phyloP scores from a whole-genome alignment of 768 basidiomycete genomes.

The Pluteus cervinus region DNA sequence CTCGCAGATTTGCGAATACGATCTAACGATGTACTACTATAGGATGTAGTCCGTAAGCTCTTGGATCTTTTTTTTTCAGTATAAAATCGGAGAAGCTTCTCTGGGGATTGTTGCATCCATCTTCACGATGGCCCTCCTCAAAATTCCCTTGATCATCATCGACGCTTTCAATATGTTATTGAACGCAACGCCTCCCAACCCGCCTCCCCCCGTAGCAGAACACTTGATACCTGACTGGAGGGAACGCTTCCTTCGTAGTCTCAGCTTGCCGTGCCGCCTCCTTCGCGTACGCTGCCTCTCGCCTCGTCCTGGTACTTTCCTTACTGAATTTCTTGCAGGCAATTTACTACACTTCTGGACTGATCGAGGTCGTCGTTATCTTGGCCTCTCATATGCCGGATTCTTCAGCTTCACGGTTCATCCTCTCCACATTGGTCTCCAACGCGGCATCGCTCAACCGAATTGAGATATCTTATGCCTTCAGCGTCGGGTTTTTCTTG shows the following conservation, averaged over 20 bases:
- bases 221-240: constrained; percentile 27
- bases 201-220: constrained; percentile 13
- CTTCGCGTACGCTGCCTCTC: constrained; percentile 20
- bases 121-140: constrained; percentile 24
- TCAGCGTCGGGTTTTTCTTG: constrained; percentile 10
- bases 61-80: too few relatives aligned
- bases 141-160: constrained; percentile 27
- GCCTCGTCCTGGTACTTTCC: background rate
- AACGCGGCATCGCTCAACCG: constrained; percentile 9
- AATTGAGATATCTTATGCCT: too few relatives aligned
- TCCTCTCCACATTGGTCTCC: constrained; percentile 12
- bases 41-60: too few relatives aligned
- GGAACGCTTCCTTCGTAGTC: constrained; percentile 21
- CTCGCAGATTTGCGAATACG: too few relatives aligned
- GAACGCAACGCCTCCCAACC: constrained; percentile 30
- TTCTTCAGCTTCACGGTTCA: constrained; percentile 11
- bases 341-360: constrained; percentile 18
- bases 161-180: constrained; percentile 31
- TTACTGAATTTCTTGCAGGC: constrained; percentile 12
- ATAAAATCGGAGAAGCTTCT: too few relatives aligned
- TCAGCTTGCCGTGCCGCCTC: constrained; percentile 19
- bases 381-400: constrained; percentile 14
- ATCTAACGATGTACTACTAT: too few relatives aligned
- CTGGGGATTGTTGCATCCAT: too few relatives aligned
- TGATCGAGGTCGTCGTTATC: constrained; percentile 24